phyloP scores from a whole-genome alignment of 768 basidiomycete genomes.

The Nidularia pulvinata region DNA sequence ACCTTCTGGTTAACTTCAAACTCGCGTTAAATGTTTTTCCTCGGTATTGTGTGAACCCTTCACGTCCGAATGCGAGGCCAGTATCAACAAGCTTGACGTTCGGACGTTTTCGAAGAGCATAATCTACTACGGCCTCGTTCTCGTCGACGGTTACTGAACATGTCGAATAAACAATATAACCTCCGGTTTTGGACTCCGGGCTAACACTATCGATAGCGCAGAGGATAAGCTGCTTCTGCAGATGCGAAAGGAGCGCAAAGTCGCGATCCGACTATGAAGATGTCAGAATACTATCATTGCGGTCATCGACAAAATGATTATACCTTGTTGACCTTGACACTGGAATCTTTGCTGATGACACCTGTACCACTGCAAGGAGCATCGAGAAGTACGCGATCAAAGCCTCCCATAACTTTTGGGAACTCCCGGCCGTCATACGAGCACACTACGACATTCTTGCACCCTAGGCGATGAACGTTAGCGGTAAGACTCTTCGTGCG shows the following conservation, averaged over 20 bases:
- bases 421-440: constrained; percentile 98
- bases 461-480: constrained; percentile 95
- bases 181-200: constrained; percentile 88
- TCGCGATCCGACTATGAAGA: constrained; percentile 82
- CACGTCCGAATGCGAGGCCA: constrained; percentile 90
- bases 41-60: constrained; percentile 88
- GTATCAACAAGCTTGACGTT: constrained; percentile 92
- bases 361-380: constrained; percentile 99
- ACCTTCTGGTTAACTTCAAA: constrained; percentile 81
- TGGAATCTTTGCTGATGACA: constrained; percentile 96
- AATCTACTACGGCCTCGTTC: constrained; percentile 98
- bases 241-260: constrained; percentile 93
- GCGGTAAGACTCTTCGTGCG: constrained; percentile 96
- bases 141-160: constrained; percentile 99
- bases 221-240: constrained; percentile 97
- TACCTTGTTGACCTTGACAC: constrained; percentile 99
- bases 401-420: constrained; percentile 98
- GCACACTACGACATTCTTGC: constrained; percentile 97
- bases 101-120: constrained; percentile 93
- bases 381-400: constrained; percentile 95
- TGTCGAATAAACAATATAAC: constrained; percentile 96
- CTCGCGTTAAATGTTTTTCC: constrained; percentile 88
- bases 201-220: constrained; percentile 97
- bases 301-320: constrained; percentile 10
- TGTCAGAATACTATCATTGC: not conserved